Evolutionary conservation across 2,329 filamentous ascomycete genomes (phyloP).

Genomic region (Chrysoporthe deuterocubensis): DNA sequence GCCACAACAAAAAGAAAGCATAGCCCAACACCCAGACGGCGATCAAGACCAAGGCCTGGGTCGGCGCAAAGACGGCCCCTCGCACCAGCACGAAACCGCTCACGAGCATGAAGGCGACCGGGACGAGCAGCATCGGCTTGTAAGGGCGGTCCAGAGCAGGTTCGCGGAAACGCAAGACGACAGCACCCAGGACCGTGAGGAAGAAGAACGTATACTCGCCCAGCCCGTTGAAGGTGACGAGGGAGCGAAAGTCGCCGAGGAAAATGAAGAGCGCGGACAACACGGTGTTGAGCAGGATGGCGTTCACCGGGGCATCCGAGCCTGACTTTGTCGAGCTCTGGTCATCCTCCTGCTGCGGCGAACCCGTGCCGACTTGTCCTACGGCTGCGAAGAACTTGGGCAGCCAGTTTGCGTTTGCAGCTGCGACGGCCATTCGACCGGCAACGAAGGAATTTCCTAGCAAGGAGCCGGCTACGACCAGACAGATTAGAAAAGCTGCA

Average conservation of each 20-base stretch:
- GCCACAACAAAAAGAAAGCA: conserved; percentile 42
- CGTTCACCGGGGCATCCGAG: conserved; percentile 59
- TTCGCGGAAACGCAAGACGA: conserved; percentile 60
- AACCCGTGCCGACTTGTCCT: conserved; percentile 45
- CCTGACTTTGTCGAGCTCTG: neutral
- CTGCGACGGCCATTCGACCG: conserved; percentile 64
- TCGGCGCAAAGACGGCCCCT: conserved; percentile 62
- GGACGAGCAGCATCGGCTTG: conserved; percentile 55
- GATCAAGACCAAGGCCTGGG: conserved; percentile 56
- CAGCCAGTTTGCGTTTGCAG: conserved; percentile 57
- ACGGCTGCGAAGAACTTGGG: conserved; percentile 50
- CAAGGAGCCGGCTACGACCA: conserved; percentile 65
- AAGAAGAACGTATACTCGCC: conserved; percentile 69
- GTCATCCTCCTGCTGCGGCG: conserved; percentile 18
- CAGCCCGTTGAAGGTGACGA: conserved; percentile 63
- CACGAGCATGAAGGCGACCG: conserved; percentile 57
- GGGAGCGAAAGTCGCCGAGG: conserved; percentile 62
- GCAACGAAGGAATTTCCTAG: conserved; percentile 67
- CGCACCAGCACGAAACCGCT: conserved; percentile 64
- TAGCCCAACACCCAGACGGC: conserved; percentile 55
- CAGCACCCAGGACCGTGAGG: conserved; percentile 61
- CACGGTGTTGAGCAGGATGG: conserved; percentile 52
- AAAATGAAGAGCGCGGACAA: conserved; percentile 62
- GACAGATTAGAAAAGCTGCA: conserved; percentile 60
- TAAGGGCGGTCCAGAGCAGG: conserved; percentile 60